Conservation (phyloP, 768 basidiomycete species). For the Suillus subluteus region DNA sequence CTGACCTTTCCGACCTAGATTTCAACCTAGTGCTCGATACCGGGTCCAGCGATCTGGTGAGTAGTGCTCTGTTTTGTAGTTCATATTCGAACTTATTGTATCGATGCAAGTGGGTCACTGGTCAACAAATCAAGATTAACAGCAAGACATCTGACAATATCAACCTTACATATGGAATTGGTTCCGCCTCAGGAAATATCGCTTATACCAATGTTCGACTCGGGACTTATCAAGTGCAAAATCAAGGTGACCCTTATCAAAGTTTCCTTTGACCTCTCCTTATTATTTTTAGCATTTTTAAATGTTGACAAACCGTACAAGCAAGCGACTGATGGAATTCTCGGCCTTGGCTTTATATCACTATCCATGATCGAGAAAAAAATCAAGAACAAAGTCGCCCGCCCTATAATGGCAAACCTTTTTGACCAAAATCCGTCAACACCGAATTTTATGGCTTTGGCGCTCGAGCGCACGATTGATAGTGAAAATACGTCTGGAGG, state of each 20-base stretch:
- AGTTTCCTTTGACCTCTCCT: background rate
- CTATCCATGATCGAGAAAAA: conserved; percentile 27
- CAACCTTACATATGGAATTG: conserved; percentile 42
- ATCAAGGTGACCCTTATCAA: conserved; percentile 19
- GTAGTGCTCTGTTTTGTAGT: background rate
- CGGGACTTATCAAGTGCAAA: conserved; percentile 35
- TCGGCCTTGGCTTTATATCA: conserved; percentile 31
- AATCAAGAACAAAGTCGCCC: conserved; percentile 18
- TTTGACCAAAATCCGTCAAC: conserved; percentile 37
- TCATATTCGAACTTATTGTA: background rate
- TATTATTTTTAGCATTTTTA: conserved; percentile 23
- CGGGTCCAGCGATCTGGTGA: conserved; percentile 32
- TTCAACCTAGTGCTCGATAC: conserved; percentile 33
- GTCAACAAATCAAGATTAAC: conserved; percentile 29
- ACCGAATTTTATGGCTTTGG: conserved; percentile 46
- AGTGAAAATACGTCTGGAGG: conserved; percentile 45
- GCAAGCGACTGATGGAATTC: conserved; percentile 24
- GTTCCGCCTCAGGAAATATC: conserved; percentile 40
- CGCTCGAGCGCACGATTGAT: conserved; percentile 45
- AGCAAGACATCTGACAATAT: conserved; percentile 34
- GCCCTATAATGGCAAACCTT: conserved; percentile 44
- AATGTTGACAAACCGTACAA: conserved; percentile 22
- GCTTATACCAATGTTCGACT: conserved; percentile 39
- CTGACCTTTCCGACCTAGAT: conserved; percentile 17
- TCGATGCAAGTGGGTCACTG: conserved; percentile 22